Evolutionary conservation across 2,329 filamentous ascomycete species (phyloP).

Genomic region (Microsporum audouinii): DNA sequence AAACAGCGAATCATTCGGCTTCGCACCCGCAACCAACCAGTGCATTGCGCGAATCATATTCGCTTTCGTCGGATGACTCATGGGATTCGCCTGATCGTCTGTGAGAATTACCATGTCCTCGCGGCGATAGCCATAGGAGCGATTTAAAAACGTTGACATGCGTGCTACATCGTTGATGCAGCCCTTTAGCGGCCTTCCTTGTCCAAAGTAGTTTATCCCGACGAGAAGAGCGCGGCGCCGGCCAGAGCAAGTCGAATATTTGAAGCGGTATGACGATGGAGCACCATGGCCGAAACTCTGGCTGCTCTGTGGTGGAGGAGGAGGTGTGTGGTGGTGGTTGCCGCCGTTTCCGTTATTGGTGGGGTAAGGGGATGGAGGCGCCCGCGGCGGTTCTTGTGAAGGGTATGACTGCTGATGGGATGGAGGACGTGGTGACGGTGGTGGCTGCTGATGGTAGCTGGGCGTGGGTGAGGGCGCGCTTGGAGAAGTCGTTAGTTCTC

Average conservation of each 20-base stretch:
- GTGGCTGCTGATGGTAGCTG: slow-evolving; percentile 12
- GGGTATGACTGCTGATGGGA: background rate
- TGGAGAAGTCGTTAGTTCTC: background rate
- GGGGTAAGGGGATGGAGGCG: background rate
- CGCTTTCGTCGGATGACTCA: slow-evolving; percentile 1
- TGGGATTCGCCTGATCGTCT: slow-evolving; percentile 4
- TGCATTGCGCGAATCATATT: slow-evolving; percentile 5
- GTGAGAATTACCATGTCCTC: slow-evolving; percentile 7
- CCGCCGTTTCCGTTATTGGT: slow-evolving; percentile 26
- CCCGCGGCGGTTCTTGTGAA: background rate
- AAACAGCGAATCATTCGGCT: slow-evolving; percentile 6
- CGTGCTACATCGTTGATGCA: slow-evolving; percentile 5
- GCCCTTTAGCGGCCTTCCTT: background rate
- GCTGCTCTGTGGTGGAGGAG: background rate
- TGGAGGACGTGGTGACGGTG: slow-evolving; percentile 18
- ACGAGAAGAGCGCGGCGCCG: background rate
- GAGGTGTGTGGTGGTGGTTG: background rate
- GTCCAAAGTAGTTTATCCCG: slow-evolving; percentile 4
- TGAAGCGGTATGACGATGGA: background rate
- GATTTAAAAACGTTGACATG: slow-evolving; percentile 4
- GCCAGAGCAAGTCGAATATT: slow-evolving; percentile 6
- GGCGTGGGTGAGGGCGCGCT: background rate
- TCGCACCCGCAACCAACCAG: slow-evolving; percentile 1
- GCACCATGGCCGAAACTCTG: slow-evolving; percentile 1
- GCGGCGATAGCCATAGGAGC: background rate